Percentiles rank a stretch among this genome's conserved stretches.
Evolutionary conservation across 202 grass and related monocot species (phyloP).

Genomic region (Carex arenaria): DNA sequence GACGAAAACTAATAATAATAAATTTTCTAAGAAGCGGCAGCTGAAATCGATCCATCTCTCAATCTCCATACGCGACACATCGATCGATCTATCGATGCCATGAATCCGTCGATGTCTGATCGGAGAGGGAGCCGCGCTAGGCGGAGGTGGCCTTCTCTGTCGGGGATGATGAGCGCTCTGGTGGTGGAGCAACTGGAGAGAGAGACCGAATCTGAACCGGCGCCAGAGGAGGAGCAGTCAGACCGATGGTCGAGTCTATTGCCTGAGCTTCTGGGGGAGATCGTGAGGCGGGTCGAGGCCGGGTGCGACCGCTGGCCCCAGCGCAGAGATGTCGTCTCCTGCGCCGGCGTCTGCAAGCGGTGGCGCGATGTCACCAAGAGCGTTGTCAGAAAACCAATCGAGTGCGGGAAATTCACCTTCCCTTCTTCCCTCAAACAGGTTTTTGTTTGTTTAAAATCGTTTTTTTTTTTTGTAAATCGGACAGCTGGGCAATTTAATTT

Average conservation of each 20-base stretch:
- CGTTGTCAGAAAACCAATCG: constrained; percentile 47
- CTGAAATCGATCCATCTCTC: neutral
- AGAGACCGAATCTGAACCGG: neutral
- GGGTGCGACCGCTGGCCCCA: constrained; percentile 68
- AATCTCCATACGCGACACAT: neutral
- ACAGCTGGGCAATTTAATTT: neutral
- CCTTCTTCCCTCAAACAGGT: constrained; percentile 96
- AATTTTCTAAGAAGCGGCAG: neutral
- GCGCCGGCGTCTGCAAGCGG: constrained; percentile 64
- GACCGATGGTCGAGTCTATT: constrained; percentile 62
- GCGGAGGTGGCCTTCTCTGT: constrained; percentile 17
- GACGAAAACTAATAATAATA: neutral
- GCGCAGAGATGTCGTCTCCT: constrained; percentile 69
- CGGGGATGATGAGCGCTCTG: constrained; percentile 14
- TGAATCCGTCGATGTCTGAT: constrained; percentile 8
- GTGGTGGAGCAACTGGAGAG: neutral
- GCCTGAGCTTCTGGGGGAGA: constrained; percentile 70
- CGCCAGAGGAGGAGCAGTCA: constrained; percentile 36
- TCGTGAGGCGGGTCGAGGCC: constrained; percentile 63
- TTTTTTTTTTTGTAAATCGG: neutral
- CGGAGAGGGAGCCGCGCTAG: neutral
- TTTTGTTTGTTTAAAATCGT: neutral
- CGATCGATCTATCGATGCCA: neutral
- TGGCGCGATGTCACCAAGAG: constrained; percentile 54
- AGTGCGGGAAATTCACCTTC: constrained; percentile 88